Evolutionary conservation across 345 rosid species (phyloP), one percentile per base, ranked within the genome.

Genomic region (Lepidium didymum): DNA sequence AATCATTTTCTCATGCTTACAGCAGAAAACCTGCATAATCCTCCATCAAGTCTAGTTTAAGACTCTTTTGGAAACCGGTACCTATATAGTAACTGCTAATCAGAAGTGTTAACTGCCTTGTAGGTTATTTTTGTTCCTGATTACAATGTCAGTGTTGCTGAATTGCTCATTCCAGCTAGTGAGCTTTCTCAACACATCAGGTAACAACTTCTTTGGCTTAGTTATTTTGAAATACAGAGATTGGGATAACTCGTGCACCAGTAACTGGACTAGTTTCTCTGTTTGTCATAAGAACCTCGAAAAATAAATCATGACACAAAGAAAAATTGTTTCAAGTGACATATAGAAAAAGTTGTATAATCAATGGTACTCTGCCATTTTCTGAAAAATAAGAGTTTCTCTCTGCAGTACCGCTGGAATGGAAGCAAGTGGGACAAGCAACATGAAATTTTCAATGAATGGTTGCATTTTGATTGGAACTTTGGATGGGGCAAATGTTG

Each of bases 341-440:
- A 42, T 54, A 18, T 62, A 11, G 8, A 12, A 55, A 16, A 27
- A 3, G 15, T 49, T 43, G 31, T 27, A 62, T 43, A 44, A 15
- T 25, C 55, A 45, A 44, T 31, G 36, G 5, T 7, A 7, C 12
- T 58, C 34, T 44, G 8, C 60, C 36, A 18, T 18, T 21, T 18
- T 47, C 44, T 46, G 52, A 64, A 33, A 36, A 57, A 6, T 64
- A 34, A 49, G 45, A 14, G 11, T 64, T 54, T 64, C 40, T 53
- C 16, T 68, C 33, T 62, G 38, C 70, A 87, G 96, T 74, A 90
- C 93, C 16, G 91, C 93, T 62, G 96, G 96, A n/a, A 90, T 90
- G 96, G 96, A 90, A 74, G 96, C 96, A 21, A 90, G 96, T 75
- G 96, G 96, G 78, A 90, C 96, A 56, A 87, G 96, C 80, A 90